Conservation (phyloP, 2,329 filamentous ascomycete species). For the Xylaria sp. region DNA sequence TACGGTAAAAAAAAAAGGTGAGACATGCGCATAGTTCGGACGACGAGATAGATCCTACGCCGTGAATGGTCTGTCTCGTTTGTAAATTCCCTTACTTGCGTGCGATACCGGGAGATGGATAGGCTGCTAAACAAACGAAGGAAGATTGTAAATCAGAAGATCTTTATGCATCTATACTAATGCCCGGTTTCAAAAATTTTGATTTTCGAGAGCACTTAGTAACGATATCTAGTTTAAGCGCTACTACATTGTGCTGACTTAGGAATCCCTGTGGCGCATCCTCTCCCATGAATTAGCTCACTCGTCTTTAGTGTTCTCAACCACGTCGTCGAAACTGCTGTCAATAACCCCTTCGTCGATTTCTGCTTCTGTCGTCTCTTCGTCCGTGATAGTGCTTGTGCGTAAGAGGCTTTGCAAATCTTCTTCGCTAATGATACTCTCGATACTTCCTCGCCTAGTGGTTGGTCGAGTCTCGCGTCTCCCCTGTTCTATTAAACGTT, state of each 20-base stretch:
- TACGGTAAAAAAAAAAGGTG: too few relatives aligned
- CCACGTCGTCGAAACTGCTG: constrained; percentile 41
- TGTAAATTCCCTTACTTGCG: neutral
- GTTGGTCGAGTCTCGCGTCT: constrained; percentile 64
- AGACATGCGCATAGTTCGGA: neutral
- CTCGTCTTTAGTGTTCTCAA: constrained; percentile 38
- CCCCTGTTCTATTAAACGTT: constrained; percentile 73
- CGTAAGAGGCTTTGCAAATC: constrained; percentile 64
- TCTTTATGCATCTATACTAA: neutral
- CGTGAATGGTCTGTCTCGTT: constrained; percentile 5
- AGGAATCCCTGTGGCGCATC: neutral
- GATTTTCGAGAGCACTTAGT: neutral
- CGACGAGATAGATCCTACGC: neutral
- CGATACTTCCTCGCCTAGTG: constrained; percentile 63
- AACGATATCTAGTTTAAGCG: neutral
- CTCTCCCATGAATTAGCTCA: constrained; percentile 9
- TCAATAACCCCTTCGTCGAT: constrained; percentile 49
- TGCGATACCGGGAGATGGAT: neutral
- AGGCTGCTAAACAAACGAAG: constrained; percentile 7
- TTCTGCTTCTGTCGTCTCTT: constrained; percentile 47
- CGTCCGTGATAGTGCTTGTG: constrained; percentile 42
- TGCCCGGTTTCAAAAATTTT: neutral
- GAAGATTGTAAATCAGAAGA: neutral
- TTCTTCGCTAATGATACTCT: constrained; percentile 71
- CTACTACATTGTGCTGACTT: neutral